These are phyloP conservation scores for Agrostemma githago DNA, from an alignment of 148 eudicot species.

Conservation along the genomic window DNA sequence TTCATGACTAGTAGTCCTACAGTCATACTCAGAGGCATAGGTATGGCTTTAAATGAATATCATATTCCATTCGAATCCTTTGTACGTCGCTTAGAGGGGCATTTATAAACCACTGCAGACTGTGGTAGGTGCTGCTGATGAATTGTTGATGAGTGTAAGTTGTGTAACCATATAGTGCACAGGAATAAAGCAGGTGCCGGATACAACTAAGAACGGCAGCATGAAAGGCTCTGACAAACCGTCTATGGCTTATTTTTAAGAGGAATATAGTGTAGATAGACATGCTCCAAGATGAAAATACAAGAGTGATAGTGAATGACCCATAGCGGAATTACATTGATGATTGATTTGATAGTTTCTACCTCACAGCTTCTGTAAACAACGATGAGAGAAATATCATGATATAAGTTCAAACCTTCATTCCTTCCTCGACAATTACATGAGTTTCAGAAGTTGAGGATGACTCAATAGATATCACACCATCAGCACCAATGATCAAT, in stretches of 20 bases:
- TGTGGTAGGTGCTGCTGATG: no score
- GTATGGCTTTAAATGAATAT: no score
- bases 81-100: no score
- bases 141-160: no score
- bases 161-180: no score
- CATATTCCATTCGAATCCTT: no score
- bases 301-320: background rate
- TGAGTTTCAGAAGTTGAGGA: conserved; percentile 72
- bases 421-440: conserved; percentile 80
- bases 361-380: background rate
- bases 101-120: no score
- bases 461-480: conserved; percentile 66
- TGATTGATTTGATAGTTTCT: background rate
- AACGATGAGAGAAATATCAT: background rate
- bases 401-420: conserved; percentile 60
- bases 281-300: background rate
- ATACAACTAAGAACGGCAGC: no score
- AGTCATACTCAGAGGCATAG: no score
- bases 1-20: background rate
- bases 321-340: background rate
- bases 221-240: no score
- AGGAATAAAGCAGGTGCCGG: no score
- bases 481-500: conserved; percentile 79
- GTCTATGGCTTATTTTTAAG: no score
- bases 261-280: background rate